These are phyloP conservation scores for Fusarium nanum DNA, from an alignment of 2,329 filamentous ascomycete genomes.

Conservation along the genomic window DNA sequence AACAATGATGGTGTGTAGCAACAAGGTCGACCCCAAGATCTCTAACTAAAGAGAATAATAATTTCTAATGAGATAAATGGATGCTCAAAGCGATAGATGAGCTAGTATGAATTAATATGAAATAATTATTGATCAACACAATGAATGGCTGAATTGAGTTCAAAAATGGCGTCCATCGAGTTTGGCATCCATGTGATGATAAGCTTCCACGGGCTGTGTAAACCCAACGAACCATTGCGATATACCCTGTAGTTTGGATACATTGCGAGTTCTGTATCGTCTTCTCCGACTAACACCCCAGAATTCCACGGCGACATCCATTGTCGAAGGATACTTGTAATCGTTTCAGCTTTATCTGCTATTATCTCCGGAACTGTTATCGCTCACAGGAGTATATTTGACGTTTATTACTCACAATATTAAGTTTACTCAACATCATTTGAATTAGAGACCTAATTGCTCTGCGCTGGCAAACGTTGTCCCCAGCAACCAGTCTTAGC, in stretches of 20 bases:
- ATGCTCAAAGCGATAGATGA: constrained; percentile 18
- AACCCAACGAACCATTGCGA: constrained; percentile 6
- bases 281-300: background rate
- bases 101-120: constrained; percentile 37
- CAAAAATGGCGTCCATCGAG: background rate
- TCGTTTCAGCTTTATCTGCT: background rate
- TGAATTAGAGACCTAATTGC: background rate
- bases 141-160: background rate
- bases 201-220: background rate
- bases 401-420: background rate
- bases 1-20: constrained; percentile 21
- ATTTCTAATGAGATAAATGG: constrained; percentile 25
- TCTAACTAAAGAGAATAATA: constrained; percentile 49
- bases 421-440: background rate
- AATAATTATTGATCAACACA: background rate
- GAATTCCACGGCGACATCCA: background rate
- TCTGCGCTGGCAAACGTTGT: constrained; percentile 24
- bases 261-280: constrained; percentile 2
- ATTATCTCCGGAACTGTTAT: rapidly evolving
- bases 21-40: constrained; percentile 47
- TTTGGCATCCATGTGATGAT: constrained; percentile 11
- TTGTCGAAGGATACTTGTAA: background rate
- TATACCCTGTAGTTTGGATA: background rate
- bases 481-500: constrained; percentile 29
- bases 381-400: background rate